Conservation (phyloP, 1,284 basidiomycete species). For the Malassezia sp. region DNA sequence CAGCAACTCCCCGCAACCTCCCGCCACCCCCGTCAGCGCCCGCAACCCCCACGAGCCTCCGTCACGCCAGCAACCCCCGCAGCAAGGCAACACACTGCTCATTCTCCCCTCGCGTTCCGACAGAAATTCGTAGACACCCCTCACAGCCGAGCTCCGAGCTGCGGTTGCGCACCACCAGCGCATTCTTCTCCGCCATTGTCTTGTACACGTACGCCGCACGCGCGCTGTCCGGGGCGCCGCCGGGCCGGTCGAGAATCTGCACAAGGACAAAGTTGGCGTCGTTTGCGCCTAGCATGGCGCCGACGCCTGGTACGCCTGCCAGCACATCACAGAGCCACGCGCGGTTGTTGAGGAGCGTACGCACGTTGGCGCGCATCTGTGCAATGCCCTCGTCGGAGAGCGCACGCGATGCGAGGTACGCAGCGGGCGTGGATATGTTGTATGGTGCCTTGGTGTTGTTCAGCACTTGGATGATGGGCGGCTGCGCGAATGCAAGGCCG, state of each 20-base stretch:
- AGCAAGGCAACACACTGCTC: slow-evolving; percentile 32
- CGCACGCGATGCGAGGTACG: slow-evolving; percentile 68
- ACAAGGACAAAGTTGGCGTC: slow-evolving; percentile 86
- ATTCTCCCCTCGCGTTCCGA: slow-evolving; percentile 70
- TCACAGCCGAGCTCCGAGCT: slow-evolving; percentile 75
- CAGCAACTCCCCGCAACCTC: too few relatives aligned
- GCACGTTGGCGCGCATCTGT: slow-evolving; percentile 59
- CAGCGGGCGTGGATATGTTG: slow-evolving; percentile 84
- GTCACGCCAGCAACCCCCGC: slow-evolving; percentile 28
- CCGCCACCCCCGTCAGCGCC: too few relatives aligned
- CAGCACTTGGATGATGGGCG: slow-evolving; percentile 77
- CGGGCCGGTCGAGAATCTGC: slow-evolving; percentile 56
- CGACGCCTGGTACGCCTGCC: slow-evolving; percentile 52
- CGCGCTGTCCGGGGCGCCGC: slow-evolving; percentile 56
- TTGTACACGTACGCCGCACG: slow-evolving; percentile 67
- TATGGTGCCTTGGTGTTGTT: slow-evolving; percentile 96
- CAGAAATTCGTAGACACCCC: slow-evolving; percentile 77
- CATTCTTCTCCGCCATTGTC: slow-evolving; percentile 67
- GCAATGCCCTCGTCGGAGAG: slow-evolving; percentile 58
- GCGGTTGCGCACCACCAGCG: slow-evolving; percentile 81
- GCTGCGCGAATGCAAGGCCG: slow-evolving; percentile 79
- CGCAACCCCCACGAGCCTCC: too few relatives aligned
- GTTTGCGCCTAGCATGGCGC: slow-evolving; percentile 64
- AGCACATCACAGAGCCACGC: slow-evolving; percentile 53
- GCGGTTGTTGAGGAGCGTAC: slow-evolving; percentile 57